Evolutionary conservation across 495 filamentous ascomycete genomes (phyloP), one percentile per base, ranked within the genome.

Genomic region (Entonaema liquescens): DNA sequence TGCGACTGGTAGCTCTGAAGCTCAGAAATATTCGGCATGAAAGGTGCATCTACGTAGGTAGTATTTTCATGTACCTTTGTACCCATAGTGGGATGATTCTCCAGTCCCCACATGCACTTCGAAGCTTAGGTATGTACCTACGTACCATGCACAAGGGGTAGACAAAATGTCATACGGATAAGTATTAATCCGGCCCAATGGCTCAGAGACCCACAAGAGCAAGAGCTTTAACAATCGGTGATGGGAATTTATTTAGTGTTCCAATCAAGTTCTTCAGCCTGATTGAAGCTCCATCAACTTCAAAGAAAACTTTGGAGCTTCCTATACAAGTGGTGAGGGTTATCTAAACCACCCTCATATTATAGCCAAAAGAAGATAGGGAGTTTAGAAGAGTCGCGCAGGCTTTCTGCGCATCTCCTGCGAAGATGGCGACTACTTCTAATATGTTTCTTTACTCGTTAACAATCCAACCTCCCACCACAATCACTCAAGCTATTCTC

Each of bases 371-470:
- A 68, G 42, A 56, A 65, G 59, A 62, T 65, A 70, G 67, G 71
- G 59, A 65, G 35, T 56, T 50, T 40, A 71, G 54, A 68, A 72
- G 66, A 82, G 83, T 83, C 80, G 81, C 82, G 82, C 84, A 82
- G 83, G 82, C 81, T 81, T 77, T 76, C 84, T 85, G 85, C 83
- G 82, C 80, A 77, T 64, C 54, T 61, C 56, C 64, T 73, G 70
- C 55, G 60, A 92, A 72, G 81, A 99, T 99, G 95, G 94, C 95
- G 78, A 95, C 93, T 66, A 97, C 94, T 47, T 97, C 94, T 72
- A 93, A 92, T 76, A 96, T 97, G 93, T 97, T 97, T 78, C 90
- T 98, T 86, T 98, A 98, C 84, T 94, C 92, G 53, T 83, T 98
- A 78, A 98, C 96, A 21, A 89, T 99, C 74, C 92, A 97, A 79